Base-by-base conservation (phyloP, 2,329 filamentous ascomycete genomes). In the Hypomyces rosellus region DNA sequence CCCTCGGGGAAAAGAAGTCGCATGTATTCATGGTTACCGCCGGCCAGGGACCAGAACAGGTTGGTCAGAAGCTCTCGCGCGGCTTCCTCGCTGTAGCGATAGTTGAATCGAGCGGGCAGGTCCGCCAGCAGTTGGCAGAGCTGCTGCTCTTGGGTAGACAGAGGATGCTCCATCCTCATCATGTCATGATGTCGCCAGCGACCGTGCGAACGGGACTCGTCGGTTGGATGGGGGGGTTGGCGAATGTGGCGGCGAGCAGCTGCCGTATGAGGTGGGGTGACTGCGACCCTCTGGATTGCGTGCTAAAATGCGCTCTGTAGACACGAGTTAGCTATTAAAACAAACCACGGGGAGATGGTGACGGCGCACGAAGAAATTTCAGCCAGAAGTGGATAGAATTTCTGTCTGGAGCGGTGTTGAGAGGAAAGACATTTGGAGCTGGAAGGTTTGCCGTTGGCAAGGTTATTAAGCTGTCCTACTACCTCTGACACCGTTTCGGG, bases 1-100 rank as follows among this genome's bases (percentile, higher is more conserved):
- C 89, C 89, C 38, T 85, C 75, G 1, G 90, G 90, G 63, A 99
- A 99, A 61, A 99, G 81, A 15, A 89, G 77, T 45, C 77, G 75
- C 64, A 97, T 75, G 62, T 91, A 85, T 55, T 91, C 84, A 51
- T 80, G 73, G 54, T 83, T 83, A 55, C 88, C 83, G 54, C 83
- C 86, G 33, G 89, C 88, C 60, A 99, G 81, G 48, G 88, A 95
- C 73, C 83, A 87, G 71, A 97, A 99, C 49, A 99, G 85, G 51
- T 82, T 83, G 62, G 83, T 77, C 50, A 95, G 73, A 33, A 99
- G 83, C 55, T 88, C 81, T 53, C 79, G 78, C 55, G 81, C 78
- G 48, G 91, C 89, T 43, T 81, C 73, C 48, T 84, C 76, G 39
- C 78, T 84, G 70, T 91, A 99, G 55, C 86, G 85, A 70, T 89